These are phyloP conservation scores for Talaromyces proteolyticus DNA, from an alignment of 495 filamentous ascomycete genomes.

Conservation along the genomic window DNA sequence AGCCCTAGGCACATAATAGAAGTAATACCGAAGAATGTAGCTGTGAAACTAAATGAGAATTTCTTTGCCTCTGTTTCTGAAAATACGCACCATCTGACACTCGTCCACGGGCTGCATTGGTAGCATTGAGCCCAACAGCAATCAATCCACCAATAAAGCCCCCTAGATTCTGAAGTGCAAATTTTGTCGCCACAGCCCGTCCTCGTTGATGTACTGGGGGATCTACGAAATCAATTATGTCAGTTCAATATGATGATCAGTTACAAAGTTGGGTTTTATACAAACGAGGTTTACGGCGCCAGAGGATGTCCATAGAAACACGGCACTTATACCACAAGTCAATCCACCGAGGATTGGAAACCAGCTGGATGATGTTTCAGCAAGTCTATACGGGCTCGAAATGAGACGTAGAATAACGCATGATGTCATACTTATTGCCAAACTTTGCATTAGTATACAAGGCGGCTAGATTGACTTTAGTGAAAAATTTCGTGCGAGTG, in stretches of 20 bases:
- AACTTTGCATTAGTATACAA: slow-evolving; percentile 1
- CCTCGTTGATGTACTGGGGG: slow-evolving; percentile 1
- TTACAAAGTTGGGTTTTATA: too few species aligned
- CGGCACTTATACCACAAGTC: slow-evolving; percentile 1
- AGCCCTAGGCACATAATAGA: slow-evolving; percentile 1
- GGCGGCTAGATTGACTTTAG: not conserved
- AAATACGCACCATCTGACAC: not conserved
- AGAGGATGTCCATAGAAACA: not conserved
- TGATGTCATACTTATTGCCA: not conserved
- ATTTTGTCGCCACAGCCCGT: slow-evolving; percentile 2
- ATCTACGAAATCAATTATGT: not conserved
- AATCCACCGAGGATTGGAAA: not conserved
- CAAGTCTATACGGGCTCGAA: too few species aligned
- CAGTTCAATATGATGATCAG: too few species aligned
- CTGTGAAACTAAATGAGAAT: not conserved
- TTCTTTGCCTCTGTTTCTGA: not conserved
- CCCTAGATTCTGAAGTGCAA: not conserved
- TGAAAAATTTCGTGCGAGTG: too few species aligned
- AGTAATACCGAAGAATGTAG: not conserved
- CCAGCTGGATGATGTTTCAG: not conserved
- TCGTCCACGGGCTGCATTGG: not conserved
- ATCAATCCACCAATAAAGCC: not conserved
- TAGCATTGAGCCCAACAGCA: not conserved
- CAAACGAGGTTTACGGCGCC: not conserved
- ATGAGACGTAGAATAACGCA: too few species aligned